These are phyloP conservation scores for Tetrapisispora pingtungensis DNA, from an alignment of 805 yeast genomes.

Conservation along the genomic window DNA sequence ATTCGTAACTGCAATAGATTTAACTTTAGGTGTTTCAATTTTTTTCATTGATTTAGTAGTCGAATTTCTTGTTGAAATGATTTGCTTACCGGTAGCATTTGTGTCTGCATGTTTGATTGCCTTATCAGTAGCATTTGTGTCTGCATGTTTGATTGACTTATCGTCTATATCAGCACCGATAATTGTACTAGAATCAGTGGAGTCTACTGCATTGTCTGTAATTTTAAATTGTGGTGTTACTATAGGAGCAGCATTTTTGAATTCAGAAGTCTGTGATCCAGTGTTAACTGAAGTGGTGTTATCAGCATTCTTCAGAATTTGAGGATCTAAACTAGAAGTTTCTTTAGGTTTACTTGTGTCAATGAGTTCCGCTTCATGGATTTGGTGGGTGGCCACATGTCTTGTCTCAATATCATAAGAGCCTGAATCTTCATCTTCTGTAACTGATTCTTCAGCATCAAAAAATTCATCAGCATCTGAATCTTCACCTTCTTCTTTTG, in stretches of 20 bases:
- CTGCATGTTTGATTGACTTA: background rate
- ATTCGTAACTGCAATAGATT: constrained; percentile 6
- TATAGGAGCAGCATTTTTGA: no score
- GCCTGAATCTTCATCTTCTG: constrained; percentile 9
- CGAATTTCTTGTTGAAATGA: background rate
- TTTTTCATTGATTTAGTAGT: background rate
- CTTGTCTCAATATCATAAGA: background rate
- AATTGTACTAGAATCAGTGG: background rate
- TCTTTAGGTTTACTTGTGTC: background rate
- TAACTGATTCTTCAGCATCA: constrained; percentile 54
- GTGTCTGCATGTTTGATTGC: background rate
- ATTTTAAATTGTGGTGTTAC: background rate
- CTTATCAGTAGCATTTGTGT: no score
- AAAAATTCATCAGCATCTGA: constrained; percentile 60
- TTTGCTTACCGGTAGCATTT: background rate
- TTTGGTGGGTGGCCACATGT: background rate
- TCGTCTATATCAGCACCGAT: background rate
- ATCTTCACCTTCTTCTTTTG: constrained; percentile 22
- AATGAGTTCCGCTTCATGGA: background rate
- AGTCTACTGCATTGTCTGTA: no score
- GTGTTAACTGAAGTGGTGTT: background rate
- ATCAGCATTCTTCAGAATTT: background rate
- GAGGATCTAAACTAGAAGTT: background rate
- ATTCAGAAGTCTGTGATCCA: no score
- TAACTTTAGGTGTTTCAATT: background rate